Conservation (phyloP, 2,329 filamentous ascomycete genomes). For the Macrophomina tecta region DNA sequence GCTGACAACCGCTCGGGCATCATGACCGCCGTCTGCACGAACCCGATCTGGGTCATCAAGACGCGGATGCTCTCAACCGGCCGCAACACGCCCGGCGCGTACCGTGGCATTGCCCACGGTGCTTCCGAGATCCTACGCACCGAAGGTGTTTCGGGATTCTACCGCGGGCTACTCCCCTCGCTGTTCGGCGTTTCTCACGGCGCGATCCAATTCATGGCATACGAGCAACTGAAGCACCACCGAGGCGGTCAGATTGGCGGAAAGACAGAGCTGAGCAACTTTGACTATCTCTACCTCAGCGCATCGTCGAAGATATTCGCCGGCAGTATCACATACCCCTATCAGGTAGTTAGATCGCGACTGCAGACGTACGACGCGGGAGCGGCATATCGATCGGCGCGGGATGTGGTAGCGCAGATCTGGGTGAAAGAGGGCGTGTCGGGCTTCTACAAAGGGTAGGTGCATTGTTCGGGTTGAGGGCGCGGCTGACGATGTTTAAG, state of each 20-base stretch:
- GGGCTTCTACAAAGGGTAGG: conserved; percentile 85
- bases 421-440: conserved; percentile 78
- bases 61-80: conserved; percentile 94
- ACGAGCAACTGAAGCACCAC: conserved; percentile 75
- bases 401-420: conserved; percentile 74
- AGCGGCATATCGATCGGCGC: conserved; percentile 72
- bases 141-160: conserved; percentile 83
- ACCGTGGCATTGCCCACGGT: conserved; percentile 77
- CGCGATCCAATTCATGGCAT: conserved; percentile 94
- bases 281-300: conserved; percentile 81
- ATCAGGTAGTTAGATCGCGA: conserved; percentile 87
- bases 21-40: conserved; percentile 81
- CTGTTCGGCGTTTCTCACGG: conserved; percentile 89
- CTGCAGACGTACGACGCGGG: conserved; percentile 89
- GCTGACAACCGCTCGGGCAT: conserved; percentile 60
- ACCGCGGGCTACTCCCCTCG: conserved; percentile 82
- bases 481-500: conserved; percentile 34
- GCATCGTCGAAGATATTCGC: conserved; percentile 85
- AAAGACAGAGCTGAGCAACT: conserved; percentile 62
- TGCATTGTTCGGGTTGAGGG: background rate
- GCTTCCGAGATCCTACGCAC: conserved; percentile 67
- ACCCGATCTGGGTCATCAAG: conserved; percentile 98
- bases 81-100: conserved; percentile 74
- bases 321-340: conserved; percentile 89
- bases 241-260: conserved; percentile 50